These are phyloP conservation scores for Trichaptum fuscoviolaceum DNA, from an alignment of 768 basidiomycete genomes.

Conservation along the genomic window DNA sequence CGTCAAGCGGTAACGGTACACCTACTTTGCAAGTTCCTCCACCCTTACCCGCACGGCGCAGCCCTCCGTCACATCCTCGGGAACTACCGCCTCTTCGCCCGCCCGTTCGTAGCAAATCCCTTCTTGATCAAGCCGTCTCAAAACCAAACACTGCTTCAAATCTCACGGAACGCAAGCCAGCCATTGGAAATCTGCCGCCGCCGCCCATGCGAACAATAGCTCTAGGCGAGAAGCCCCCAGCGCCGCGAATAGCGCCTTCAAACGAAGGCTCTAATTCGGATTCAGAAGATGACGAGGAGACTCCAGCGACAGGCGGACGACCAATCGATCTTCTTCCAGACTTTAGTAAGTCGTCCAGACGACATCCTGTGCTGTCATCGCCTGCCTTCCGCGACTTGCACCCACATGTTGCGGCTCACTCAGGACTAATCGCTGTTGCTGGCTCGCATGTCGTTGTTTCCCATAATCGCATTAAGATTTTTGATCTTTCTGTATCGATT, in stretches of 20 bases:
- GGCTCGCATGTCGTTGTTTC: slow-evolving; percentile 53
- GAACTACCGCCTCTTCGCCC: slow-evolving; percentile 12
- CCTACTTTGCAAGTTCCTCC: slow-evolving; percentile 12
- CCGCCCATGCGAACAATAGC: slow-evolving; percentile 74
- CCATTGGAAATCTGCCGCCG: slow-evolving; percentile 47
- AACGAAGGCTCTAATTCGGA: slow-evolving; percentile 34
- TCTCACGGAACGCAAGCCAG: slow-evolving; percentile 18
- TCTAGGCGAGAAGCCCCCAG: slow-evolving; percentile 64
- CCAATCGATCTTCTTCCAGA: slow-evolving; percentile 57
- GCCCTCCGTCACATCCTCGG: slow-evolving; percentile 1
- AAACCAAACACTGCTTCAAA: slow-evolving; percentile 14
- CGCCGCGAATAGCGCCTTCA: slow-evolving; percentile 42
- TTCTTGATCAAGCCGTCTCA: slow-evolving; percentile 19
- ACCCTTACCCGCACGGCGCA: slow-evolving; percentile 15
- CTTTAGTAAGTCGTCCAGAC: slow-evolving; percentile 60
- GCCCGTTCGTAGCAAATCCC: slow-evolving; percentile 15
- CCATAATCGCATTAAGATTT: slow-evolving; percentile 55
- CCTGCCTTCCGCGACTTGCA: slow-evolving; percentile 37
- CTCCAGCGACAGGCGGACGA: slow-evolving; percentile 27
- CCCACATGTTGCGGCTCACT: slow-evolving; percentile 50
- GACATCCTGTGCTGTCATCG: slow-evolving; percentile 31
- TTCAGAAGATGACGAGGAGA: slow-evolving; percentile 58
- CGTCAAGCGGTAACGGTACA: neutral
- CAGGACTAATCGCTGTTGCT: slow-evolving; percentile 49
- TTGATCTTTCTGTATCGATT: slow-evolving; percentile 48